A percentile compares a stretch with the other conserved stretches of the same genome.
Evolutionary conservation across 2,329 filamentous ascomycete genomes (phyloP).

Genomic region (Fonsecaea erecta): DNA sequence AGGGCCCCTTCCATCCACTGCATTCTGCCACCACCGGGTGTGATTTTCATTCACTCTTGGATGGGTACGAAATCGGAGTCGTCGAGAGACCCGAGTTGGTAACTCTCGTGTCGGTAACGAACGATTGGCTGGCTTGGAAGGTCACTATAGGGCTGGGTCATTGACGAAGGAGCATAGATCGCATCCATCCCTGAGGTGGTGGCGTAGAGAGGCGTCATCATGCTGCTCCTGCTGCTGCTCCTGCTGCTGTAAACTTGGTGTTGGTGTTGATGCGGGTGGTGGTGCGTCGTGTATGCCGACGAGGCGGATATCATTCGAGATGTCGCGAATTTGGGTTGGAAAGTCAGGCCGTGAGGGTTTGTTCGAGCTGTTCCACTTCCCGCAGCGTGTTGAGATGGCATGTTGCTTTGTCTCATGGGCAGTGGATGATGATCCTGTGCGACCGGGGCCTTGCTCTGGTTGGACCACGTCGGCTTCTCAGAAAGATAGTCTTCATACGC

Average conservation of each 20-base stretch:
- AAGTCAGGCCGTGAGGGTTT: background rate
- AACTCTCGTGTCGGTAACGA: background rate
- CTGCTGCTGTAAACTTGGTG: conserved; percentile 1
- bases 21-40: too few relatives aligned
- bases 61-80: background rate
- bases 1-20: too few relatives aligned
- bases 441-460: background rate
- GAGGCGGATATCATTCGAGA: conserved; percentile 1
- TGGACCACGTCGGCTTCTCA: background rate
- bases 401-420: conserved; percentile 2
- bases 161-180: background rate
- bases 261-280: background rate
- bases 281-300: background rate
- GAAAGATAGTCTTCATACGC: background rate
- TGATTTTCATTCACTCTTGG: background rate
- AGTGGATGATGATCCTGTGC: background rate
- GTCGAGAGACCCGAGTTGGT: background rate
- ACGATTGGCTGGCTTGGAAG: background rate
- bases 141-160: background rate
- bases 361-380: background rate
- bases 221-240: background rate
- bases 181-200: background rate
- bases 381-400: background rate
- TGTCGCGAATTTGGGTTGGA: background rate
- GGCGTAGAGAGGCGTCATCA: background rate